A percentile compares a stretch with the other conserved stretches of the same genome.
These are phyloP conservation scores for Malus hybrid DNA, from an alignment of 331 rosid genomes.

Conservation along the genomic window DNA sequence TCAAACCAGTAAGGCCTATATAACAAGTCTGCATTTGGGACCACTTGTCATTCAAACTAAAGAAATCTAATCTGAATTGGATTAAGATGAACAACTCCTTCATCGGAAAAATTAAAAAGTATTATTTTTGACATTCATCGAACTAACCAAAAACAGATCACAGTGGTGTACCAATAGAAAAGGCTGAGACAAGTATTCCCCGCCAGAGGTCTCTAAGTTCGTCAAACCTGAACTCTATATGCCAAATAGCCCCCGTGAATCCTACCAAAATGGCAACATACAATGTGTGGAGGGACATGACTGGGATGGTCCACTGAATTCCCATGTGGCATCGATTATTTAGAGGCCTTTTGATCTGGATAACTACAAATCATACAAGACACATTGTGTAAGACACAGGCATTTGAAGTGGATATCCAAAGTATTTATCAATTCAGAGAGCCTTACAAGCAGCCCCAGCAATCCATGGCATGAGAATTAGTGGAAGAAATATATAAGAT, in stretches of 20 bases:
- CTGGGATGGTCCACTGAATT: slow-evolving; percentile 62
- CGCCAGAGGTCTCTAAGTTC: slow-evolving; percentile 93
- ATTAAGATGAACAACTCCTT: background rate
- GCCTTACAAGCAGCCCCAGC: slow-evolving; percentile 70
- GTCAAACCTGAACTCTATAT: slow-evolving; percentile 90
- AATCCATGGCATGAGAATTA: slow-evolving; percentile 84
- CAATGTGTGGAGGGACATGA: slow-evolving; percentile 48
- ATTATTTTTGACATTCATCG: background rate
- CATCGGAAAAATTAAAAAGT: background rate
- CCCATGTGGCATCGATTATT: slow-evolving; percentile 73
- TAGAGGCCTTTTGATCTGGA: slow-evolving; percentile 60
- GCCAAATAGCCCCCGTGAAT: slow-evolving; percentile 69
- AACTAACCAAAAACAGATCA: slow-evolving; percentile 8
- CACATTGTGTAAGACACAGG: slow-evolving; percentile 16
- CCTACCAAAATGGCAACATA: slow-evolving; percentile 70
- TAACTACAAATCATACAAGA: slow-evolving; percentile 44
- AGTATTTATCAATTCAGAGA: slow-evolving; percentile 3
- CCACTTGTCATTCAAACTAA: background rate
- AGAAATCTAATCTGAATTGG: background rate
- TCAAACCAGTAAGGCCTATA: background rate
- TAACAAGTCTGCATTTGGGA: background rate
- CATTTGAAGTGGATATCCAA: background rate
- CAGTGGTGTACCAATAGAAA: slow-evolving; percentile 55
- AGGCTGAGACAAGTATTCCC: slow-evolving; percentile 72
- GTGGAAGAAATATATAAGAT: slow-evolving; percentile 73